These are phyloP conservation scores for Isatis lusitanica DNA, from an alignment of 441 rosid genomes.

Conservation along the genomic window DNA sequence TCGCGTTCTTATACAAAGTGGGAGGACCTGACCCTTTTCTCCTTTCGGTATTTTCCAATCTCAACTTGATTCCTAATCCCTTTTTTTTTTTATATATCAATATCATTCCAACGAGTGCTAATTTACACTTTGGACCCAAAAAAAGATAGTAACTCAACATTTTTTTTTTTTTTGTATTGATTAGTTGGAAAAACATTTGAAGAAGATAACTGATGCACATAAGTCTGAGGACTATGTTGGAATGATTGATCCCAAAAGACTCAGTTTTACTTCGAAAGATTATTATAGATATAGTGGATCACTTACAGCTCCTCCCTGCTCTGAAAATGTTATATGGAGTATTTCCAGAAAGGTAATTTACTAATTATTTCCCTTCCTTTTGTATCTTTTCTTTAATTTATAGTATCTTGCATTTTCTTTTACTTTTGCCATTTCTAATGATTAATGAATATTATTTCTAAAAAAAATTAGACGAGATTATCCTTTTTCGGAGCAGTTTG, in stretches of 20 bases:
- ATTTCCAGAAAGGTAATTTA: slow-evolving; percentile 51
- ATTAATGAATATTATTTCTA: too few relatives aligned
- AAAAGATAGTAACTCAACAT: neutral
- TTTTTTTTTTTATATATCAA: neutral
- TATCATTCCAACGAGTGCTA: neutral
- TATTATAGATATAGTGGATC: slow-evolving; percentile 76
- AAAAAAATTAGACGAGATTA: too few relatives aligned
- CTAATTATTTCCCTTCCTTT: neutral
- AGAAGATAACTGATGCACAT: slow-evolving; percentile 35
- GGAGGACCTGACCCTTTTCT: slow-evolving; percentile 60
- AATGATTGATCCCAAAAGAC: slow-evolving; percentile 41
- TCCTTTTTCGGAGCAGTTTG: too few relatives aligned
- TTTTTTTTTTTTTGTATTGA: neutral
- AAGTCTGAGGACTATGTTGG: slow-evolving; percentile 42
- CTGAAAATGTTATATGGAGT: slow-evolving; percentile 65
- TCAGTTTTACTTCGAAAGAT: slow-evolving; percentile 46
- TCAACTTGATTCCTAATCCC: neutral
- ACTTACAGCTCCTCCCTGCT: slow-evolving; percentile 83
- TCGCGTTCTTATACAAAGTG: slow-evolving; percentile 52
- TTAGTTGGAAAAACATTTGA: slow-evolving; percentile 52
- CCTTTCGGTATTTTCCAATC: slow-evolving; percentile 45
- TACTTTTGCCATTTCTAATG: too few relatives aligned
- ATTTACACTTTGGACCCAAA: neutral
- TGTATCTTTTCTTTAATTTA: neutral
- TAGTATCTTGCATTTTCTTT: neutral